A percentile compares a stretch with the other conserved stretches of the same genome.
These are phyloP conservation scores for Starmera quercuum DNA, from an alignment of 805 yeast genomes.

Conservation along the genomic window DNA sequence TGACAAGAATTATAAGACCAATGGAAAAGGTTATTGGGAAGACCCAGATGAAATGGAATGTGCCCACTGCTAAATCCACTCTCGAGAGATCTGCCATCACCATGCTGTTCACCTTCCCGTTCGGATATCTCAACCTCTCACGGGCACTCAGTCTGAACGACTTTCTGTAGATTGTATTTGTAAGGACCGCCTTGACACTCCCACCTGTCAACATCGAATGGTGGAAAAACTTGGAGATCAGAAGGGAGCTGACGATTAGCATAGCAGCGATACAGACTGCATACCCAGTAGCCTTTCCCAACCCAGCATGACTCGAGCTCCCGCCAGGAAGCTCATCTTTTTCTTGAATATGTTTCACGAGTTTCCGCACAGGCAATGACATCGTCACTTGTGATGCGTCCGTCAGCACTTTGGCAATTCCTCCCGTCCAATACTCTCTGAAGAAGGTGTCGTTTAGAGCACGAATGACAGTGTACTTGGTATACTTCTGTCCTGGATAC, in stretches of 20 bases:
- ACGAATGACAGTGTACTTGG: slow-evolving; percentile 18
- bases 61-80: slow-evolving; percentile 68
- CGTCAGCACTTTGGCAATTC: slow-evolving; percentile 19
- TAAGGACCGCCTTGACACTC: slow-evolving; percentile 60
- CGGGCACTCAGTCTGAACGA: slow-evolving; percentile 52
- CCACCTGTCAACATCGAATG: slow-evolving; percentile 59
- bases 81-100: slow-evolving; percentile 79
- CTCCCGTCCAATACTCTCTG: slow-evolving; percentile 26
- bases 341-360: slow-evolving; percentile 57
- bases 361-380: slow-evolving; percentile 57
- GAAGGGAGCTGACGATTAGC: slow-evolving; percentile 39
- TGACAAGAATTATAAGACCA: slow-evolving; percentile 54
- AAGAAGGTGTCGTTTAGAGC: slow-evolving; percentile 29
- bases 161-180: slow-evolving; percentile 64
- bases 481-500: slow-evolving; percentile 14
- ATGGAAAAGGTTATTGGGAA: slow-evolving; percentile 60
- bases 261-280: slow-evolving; percentile 66
- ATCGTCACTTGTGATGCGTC: slow-evolving; percentile 39
- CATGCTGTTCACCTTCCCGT: slow-evolving; percentile 66
- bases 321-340: too few relatives aligned
- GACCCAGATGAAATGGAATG: slow-evolving; percentile 54
- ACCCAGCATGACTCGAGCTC: not conserved
- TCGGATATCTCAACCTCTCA: slow-evolving; percentile 53
- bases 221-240: slow-evolving; percentile 59
- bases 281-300: slow-evolving; percentile 25